phyloP scores from a whole-genome alignment of 306 rosid genomes.

The Cucumis hystrix region DNA sequence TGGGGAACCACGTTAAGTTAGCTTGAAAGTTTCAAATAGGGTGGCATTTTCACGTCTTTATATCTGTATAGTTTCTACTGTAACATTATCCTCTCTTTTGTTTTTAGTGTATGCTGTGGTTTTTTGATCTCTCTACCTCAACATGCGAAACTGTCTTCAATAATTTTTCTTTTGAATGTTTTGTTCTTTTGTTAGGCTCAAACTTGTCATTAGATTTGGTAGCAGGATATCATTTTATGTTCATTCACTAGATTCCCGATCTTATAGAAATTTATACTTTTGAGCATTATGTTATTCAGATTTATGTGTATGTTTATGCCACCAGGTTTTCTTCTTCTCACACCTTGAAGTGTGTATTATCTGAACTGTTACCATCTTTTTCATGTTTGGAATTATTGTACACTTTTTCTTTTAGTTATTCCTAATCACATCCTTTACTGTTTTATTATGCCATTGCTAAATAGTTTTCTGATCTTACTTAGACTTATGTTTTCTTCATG shows the following conservation, averaged over 20 bases:
- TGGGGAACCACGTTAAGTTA: not conserved
- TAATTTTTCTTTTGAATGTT: not conserved
- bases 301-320: not conserved
- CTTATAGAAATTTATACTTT: not conserved
- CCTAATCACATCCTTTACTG: not conserved
- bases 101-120: not conserved
- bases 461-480: not conserved
- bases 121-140: not conserved
- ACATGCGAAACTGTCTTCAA: not conserved
- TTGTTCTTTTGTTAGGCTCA: not conserved
- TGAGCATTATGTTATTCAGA: not conserved
- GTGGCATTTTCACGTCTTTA: not conserved
- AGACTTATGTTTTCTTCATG: not conserved
- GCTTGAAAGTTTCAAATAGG: not conserved
- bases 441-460: not conserved
- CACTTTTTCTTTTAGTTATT: not conserved
- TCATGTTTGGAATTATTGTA: not conserved
- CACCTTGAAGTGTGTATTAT: not conserved
- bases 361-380: not conserved
- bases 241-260: not conserved
- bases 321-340: not conserved
- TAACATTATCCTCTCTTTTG: not conserved
- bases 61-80: not conserved
- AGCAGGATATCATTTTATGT: not conserved
- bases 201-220: not conserved